A percentile compares a stretch with the other conserved stretches of the same genome.
Conservation (phyloP, 441 rosid genomes). For the Syzygium syzygioides region DNA sequence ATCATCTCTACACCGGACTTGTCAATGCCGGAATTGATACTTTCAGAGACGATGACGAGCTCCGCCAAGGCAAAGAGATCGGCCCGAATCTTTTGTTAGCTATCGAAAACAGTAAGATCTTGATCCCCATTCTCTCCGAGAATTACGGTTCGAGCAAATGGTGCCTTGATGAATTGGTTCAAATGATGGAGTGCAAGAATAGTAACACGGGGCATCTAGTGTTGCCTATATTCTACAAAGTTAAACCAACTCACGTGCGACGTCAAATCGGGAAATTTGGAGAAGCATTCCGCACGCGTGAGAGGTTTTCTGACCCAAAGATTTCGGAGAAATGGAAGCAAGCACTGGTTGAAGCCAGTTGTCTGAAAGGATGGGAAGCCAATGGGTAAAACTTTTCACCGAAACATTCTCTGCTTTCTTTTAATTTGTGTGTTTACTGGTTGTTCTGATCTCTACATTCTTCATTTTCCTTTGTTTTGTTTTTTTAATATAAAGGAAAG, state of each 20-base stretch:
- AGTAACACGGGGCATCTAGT: accelerated
- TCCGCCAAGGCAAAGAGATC: too few relatives aligned
- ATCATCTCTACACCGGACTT: too few relatives aligned
- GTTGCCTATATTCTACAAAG: neutral
- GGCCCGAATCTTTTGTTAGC: too few relatives aligned
- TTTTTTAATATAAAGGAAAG: neutral
- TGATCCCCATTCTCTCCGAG: neutral
- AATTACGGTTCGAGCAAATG: neutral
- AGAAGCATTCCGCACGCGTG: accelerated
- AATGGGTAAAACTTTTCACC: neutral
- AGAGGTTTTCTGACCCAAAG: accelerated
- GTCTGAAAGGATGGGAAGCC: neutral
- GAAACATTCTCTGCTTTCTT: neutral
- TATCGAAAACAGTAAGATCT: neutral
- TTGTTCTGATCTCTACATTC: neutral
- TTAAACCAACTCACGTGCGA: accelerated
- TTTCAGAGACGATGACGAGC: too few relatives aligned
- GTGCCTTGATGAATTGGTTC: neutral
- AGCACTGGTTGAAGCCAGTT: accelerated
- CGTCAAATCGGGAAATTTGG: accelerated
- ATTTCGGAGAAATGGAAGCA: neutral
- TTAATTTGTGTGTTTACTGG: neutral
- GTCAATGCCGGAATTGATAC: too few relatives aligned
- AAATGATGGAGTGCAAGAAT: neutral
- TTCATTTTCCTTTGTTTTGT: accelerated